Percentiles rank a stretch among this genome's conserved stretches.
Evolutionary conservation across 345 rosid species (phyloP).

Genomic region (Hibiscus syriacus): DNA sequence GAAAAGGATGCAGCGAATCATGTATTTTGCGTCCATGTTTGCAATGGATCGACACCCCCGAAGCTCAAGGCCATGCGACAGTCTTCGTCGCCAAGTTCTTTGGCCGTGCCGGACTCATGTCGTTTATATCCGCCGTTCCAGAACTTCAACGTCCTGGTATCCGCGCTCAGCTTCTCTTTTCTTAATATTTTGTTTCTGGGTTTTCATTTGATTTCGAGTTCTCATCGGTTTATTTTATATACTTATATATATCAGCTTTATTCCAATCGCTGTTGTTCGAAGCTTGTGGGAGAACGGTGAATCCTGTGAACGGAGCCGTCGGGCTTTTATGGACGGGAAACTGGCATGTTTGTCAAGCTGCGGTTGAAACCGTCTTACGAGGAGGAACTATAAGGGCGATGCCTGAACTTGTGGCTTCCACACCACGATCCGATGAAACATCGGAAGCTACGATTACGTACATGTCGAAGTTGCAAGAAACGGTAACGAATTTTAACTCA

Average conservation of each 20-base stretch:
- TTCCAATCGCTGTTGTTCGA: constrained; percentile 83
- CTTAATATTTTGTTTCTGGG: neutral
- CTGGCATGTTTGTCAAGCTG: constrained; percentile 87
- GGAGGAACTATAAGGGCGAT: constrained; percentile 65
- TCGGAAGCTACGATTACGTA: constrained; percentile 57
- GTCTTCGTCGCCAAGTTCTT: constrained; percentile 96
- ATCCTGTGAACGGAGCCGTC: constrained; percentile 92
- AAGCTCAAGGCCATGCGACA: constrained; percentile 97
- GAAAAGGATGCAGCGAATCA: constrained; percentile 94
- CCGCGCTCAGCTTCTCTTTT: too few species aligned
- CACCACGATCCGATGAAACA: constrained; percentile 50
- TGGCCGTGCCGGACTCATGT: constrained; percentile 97
- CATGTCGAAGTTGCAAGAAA: constrained; percentile 40
- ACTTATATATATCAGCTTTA: constrained; percentile 38
- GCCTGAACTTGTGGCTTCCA: constrained; percentile 47
- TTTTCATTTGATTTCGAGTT: neutral
- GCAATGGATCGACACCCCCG: constrained; percentile 83
- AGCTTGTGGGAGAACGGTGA: constrained; percentile 94
- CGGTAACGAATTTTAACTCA: constrained; percentile 21
- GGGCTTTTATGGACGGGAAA: constrained; percentile 90
- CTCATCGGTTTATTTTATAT: neutral
- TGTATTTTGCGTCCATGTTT: constrained; percentile 85
- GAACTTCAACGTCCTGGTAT: constrained; percentile 84
- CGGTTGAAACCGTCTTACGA: constrained; percentile 79
- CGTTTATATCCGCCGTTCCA: constrained; percentile 91